These are phyloP conservation scores for Penicillium bovifimosum DNA, from an alignment of 495 filamentous ascomycete species.

Conservation along the genomic window DNA sequence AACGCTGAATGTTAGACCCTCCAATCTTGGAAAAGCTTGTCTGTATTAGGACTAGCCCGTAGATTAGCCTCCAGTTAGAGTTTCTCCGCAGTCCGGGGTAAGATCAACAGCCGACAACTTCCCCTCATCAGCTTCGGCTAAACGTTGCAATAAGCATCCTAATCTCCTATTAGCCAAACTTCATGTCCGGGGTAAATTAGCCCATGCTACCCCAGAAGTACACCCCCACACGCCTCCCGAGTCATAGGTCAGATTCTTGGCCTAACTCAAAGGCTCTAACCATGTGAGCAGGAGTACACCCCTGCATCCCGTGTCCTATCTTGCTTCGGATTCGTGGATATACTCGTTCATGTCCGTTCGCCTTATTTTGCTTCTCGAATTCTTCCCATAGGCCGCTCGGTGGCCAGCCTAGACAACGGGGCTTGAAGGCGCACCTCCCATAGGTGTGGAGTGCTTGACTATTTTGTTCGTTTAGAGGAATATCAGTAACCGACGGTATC, in stretches of 20 bases:
- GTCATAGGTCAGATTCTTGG: neutral
- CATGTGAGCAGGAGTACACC: neutral
- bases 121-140: neutral
- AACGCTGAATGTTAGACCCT: neutral
- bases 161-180: neutral
- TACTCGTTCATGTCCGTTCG: slow-evolving; percentile 7
- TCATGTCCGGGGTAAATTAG: neutral
- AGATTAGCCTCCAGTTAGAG: neutral
- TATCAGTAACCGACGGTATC: slow-evolving; percentile 10
- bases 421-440: slow-evolving; percentile 7
- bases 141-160: neutral
- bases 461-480: neutral
- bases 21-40: neutral
- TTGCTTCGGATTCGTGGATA: slow-evolving; percentile 22
- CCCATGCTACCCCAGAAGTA: neutral
- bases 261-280: neutral
- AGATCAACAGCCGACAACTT: neutral
- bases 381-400: slow-evolving; percentile 9
- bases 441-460: neutral
- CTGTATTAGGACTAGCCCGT: neutral
- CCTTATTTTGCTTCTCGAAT: slow-evolving; percentile 1
- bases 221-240: neutral
- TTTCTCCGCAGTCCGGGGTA: slow-evolving; percentile 7
- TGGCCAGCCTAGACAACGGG: slow-evolving; percentile 4
- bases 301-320: neutral